phyloP scores from a whole-genome alignment of 2,329 filamentous ascomycete species.

The Aspergillus alliaceus region DNA sequence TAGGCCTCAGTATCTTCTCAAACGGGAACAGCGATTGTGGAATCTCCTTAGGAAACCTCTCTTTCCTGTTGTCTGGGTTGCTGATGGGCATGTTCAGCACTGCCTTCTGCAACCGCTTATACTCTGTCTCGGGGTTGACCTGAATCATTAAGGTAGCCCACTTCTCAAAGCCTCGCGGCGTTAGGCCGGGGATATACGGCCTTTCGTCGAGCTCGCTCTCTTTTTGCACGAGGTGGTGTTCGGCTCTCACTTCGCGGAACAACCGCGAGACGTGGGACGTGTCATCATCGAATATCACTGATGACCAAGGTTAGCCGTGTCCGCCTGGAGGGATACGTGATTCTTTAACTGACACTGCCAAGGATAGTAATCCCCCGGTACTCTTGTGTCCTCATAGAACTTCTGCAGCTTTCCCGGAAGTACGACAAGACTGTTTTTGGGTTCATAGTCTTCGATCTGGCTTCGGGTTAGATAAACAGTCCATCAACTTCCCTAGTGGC shows the following conservation, averaged over 20 bases:
- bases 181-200: slow-evolving; percentile 65
- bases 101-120: slow-evolving; percentile 66
- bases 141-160: slow-evolving; percentile 74
- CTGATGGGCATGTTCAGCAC: slow-evolving; percentile 70
- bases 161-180: slow-evolving; percentile 64
- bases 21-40: slow-evolving; percentile 70
- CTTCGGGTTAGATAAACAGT: slow-evolving; percentile 12
- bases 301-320: slow-evolving; percentile 11
- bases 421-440: slow-evolving; percentile 68
- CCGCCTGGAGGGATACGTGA: background rate
- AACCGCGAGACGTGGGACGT: slow-evolving; percentile 58
- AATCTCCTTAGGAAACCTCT: slow-evolving; percentile 77
- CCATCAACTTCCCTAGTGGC: background rate
- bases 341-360: slow-evolving; percentile 60
- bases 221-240: slow-evolving; percentile 66
- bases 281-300: slow-evolving; percentile 57
- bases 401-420: slow-evolving; percentile 72
- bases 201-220: slow-evolving; percentile 44
- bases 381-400: slow-evolving; percentile 68
- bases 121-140: slow-evolving; percentile 75
- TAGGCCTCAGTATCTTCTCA: slow-evolving; percentile 51
- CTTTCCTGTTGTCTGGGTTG: slow-evolving; percentile 63
- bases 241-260: slow-evolving; percentile 54
- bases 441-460: slow-evolving; percentile 70
- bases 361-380: slow-evolving; percentile 66